These are phyloP conservation scores for Brasenia schreberi DNA, from an alignment of 164 flowering plant species.

Conservation along the genomic window DNA sequence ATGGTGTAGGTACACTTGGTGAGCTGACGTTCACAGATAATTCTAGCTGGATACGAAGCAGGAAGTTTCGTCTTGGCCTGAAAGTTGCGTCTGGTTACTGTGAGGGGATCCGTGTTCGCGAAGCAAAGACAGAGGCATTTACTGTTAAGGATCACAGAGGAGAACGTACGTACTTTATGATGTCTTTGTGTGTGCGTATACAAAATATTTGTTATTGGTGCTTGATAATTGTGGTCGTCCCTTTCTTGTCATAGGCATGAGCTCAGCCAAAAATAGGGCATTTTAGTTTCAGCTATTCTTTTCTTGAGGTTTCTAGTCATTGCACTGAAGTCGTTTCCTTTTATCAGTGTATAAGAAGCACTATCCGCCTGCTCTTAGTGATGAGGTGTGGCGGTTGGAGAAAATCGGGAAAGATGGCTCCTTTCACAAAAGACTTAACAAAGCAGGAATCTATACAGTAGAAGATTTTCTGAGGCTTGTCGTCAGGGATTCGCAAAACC, in stretches of 20 bases:
- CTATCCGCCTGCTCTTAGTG: conserved; percentile 76
- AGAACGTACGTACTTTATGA: conserved; percentile 45
- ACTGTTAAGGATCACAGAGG: conserved; percentile 97
- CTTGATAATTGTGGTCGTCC: too few relatives aligned
- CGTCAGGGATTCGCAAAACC: conserved; percentile 58
- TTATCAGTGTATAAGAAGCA: conserved; percentile 84
- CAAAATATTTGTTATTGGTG: too few relatives aligned
- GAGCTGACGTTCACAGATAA: conserved; percentile 91
- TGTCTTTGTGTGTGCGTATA: background rate
- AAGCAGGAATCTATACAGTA: conserved; percentile 59
- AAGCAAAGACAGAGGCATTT: conserved; percentile 93
- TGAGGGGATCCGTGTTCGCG: conserved; percentile 71
- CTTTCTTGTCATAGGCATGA: too few relatives aligned
- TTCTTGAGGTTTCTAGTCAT: background rate
- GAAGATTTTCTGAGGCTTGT: conserved; percentile 77
- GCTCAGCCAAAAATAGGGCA: too few relatives aligned
- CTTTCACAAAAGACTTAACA: conserved; percentile 75
- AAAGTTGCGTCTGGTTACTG: conserved; percentile 66
- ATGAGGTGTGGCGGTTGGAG: conserved; percentile 95
- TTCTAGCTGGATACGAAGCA: conserved; percentile 96
- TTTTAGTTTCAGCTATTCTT: too few relatives aligned
- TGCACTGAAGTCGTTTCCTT: background rate
- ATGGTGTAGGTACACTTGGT: conserved; percentile 91
- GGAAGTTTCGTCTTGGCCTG: conserved; percentile 86
- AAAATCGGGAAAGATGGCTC: conserved; percentile 97